Percentiles rank a stretch among this genome's conserved stretches.
phyloP scores from a whole-genome alignment of 805 yeast species.

The Sporopachydermia lactativora region DNA sequence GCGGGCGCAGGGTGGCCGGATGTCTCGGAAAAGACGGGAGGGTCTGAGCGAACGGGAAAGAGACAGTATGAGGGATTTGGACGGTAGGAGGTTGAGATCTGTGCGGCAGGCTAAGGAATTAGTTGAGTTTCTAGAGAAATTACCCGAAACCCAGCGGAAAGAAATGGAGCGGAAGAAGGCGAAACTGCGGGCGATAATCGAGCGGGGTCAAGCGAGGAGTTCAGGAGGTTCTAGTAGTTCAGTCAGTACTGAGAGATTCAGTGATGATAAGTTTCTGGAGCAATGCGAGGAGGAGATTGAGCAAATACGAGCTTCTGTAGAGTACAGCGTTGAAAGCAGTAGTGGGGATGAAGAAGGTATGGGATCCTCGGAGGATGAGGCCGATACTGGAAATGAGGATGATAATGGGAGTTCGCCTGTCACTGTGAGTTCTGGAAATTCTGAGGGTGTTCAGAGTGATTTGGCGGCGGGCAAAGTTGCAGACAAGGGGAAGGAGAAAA shows the following conservation, averaged over 20 bases:
- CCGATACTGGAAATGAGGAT: conserved; percentile 8
- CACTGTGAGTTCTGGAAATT: conserved; percentile 4
- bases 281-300: conserved; percentile 24
- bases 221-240: conserved; percentile 6
- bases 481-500: not conserved
- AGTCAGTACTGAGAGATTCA: conserved; percentile 19
- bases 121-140: conserved; percentile 15
- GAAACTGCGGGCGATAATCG: conserved; percentile 21
- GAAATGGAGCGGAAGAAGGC: conserved; percentile 22
- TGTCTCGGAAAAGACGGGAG: conserved; percentile 18
- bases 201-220: conserved; percentile 13
- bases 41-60: conserved; percentile 13
- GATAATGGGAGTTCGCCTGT: conserved; percentile 1
- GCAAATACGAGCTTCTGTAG: conserved; percentile 20
- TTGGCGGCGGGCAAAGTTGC: not conserved
- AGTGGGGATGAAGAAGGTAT: conserved; percentile 4
- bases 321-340: conserved; percentile 6
- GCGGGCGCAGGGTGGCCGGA: conserved; percentile 25
- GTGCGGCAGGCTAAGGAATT: conserved; percentile 23
- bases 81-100: conserved; percentile 25
- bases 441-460: not conserved
- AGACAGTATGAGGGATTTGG: conserved; percentile 26
- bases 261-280: conserved; percentile 24
- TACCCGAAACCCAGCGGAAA: conserved; percentile 10
- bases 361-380: conserved; percentile 3